These are phyloP conservation scores for Beauveria asiatica DNA, from an alignment of 2,329 filamentous ascomycete species.

Conservation along the genomic window DNA sequence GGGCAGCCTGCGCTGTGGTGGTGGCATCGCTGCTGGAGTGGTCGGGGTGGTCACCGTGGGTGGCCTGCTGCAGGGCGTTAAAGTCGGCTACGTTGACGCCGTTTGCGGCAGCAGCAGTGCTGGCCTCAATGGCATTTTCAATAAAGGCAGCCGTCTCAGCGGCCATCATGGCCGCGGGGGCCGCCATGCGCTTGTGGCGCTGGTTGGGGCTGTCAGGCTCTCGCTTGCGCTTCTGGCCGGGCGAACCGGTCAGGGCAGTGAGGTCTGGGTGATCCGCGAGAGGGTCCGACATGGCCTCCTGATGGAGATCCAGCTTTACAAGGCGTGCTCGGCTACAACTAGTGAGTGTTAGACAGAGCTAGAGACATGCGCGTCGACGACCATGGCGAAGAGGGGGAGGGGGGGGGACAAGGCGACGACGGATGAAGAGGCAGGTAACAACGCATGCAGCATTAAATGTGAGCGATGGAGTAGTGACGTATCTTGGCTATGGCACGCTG, in stretches of 20 bases:
- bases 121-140: conserved; percentile 42
- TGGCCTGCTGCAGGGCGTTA: conserved; percentile 47
- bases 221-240: conserved; percentile 48
- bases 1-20: conserved; percentile 50
- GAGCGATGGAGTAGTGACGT: neutral
- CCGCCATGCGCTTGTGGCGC: conserved; percentile 41
- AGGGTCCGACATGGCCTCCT: conserved; percentile 8
- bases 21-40: conserved; percentile 45
- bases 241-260: conserved; percentile 31
- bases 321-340: conserved; percentile 1
- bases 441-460: neutral
- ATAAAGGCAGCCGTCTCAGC: conserved; percentile 43
- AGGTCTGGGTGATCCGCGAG: conserved; percentile 38
- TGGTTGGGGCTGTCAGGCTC: conserved; percentile 40
- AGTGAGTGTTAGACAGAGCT: neutral
- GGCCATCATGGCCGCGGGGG: conserved; percentile 36
- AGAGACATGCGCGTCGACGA: neutral
- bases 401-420: neutral
- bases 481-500: neutral
- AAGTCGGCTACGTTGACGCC: conserved; percentile 46
- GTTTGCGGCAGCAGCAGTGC: conserved; percentile 27
- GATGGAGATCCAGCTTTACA: conserved; percentile 6
- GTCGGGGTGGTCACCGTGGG: conserved; percentile 37
- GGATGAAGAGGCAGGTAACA: neutral
- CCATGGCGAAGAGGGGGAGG: neutral